Conservation (phyloP, 352 stramenopile species). For the Phytophthora sojae region DNA sequence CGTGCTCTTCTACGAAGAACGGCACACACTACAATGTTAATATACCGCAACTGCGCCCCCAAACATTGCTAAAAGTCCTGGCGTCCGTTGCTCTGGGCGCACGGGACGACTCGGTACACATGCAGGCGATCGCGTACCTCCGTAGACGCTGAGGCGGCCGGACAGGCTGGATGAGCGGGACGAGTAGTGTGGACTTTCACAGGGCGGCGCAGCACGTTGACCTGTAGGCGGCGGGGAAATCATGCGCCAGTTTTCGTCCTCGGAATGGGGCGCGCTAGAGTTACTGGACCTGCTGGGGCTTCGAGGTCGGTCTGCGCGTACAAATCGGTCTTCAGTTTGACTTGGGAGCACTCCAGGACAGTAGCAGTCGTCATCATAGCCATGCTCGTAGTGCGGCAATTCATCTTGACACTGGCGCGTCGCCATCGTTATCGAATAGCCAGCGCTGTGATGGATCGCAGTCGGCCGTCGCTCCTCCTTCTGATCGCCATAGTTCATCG, state of each 20-base stretch:
- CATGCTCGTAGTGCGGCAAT: conserved; percentile 41
- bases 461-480: conserved; percentile 21
- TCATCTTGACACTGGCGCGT: conserved; percentile 35
- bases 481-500: conserved; percentile 20
- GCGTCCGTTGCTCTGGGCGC: conserved; percentile 21
- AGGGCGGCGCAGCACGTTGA: conserved; percentile 40
- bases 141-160: conserved; percentile 56
- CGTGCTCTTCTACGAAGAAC: conserved; percentile 42
- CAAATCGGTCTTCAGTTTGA: conserved; percentile 23
- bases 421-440: conserved; percentile 46
- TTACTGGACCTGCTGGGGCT: conserved; percentile 32
- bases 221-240: conserved; percentile 18
- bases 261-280: conserved; percentile 41
- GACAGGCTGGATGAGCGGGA: conserved; percentile 70
- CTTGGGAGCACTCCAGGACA: conserved; percentile 31
- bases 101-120: conserved; percentile 29
- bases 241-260: conserved; percentile 41
- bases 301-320: conserved; percentile 6
- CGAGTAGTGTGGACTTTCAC: conserved; percentile 71
- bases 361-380: conserved; percentile 43
- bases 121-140: conserved; percentile 45
- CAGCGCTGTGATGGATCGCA: conserved; percentile 17
- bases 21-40: conserved; percentile 33
- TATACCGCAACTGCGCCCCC: conserved; percentile 16
- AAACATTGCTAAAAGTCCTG: conserved; percentile 12